Conservation (phyloP, 192 early-diverging fungal species). For the Linnemannia elongata region DNA sequence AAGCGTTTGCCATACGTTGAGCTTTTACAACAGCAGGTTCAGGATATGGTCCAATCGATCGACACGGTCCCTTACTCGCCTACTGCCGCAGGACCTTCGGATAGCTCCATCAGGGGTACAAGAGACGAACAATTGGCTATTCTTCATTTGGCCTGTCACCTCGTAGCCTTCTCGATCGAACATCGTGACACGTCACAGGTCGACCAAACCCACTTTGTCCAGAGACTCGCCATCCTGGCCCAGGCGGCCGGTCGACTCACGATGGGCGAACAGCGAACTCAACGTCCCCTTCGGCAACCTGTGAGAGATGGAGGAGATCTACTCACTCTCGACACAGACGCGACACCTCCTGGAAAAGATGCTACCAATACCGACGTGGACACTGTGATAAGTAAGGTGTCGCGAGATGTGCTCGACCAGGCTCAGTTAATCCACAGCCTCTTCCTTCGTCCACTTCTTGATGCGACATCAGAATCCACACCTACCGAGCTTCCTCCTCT, state of each 20-base stretch:
- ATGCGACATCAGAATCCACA: not conserved
- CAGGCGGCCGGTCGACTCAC: slow-evolving; percentile 30
- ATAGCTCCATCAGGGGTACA: not conserved
- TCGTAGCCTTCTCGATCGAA: slow-evolving; percentile 41
- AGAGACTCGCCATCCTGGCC: slow-evolving; percentile 26
- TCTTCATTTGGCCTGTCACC: slow-evolving; percentile 28
- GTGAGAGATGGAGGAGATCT: not conserved
- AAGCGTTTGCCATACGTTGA: slow-evolving; percentile 32
- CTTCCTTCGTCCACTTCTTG: slow-evolving; percentile 29
- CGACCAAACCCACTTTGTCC: not conserved
- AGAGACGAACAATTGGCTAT: slow-evolving; percentile 32
- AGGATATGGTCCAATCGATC: slow-evolving; percentile 45
- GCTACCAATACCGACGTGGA: not conserved
- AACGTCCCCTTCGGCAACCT: not conserved
- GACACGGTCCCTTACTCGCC: not conserved
- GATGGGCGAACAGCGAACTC: not conserved
- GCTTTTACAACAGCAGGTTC: slow-evolving; percentile 47
- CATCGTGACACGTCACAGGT: not conserved
- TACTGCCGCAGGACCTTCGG: not conserved
- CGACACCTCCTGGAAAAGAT: not conserved
- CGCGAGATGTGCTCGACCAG: slow-evolving; percentile 35
- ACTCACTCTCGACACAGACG: slow-evolving; percentile 5
- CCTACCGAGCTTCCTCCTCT: not conserved
- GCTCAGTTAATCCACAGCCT: slow-evolving; percentile 26
- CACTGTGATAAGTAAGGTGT: not conserved